Evolutionary conservation across 345 rosid species (phyloP).

Genomic region (Fremontodendron californicum): DNA sequence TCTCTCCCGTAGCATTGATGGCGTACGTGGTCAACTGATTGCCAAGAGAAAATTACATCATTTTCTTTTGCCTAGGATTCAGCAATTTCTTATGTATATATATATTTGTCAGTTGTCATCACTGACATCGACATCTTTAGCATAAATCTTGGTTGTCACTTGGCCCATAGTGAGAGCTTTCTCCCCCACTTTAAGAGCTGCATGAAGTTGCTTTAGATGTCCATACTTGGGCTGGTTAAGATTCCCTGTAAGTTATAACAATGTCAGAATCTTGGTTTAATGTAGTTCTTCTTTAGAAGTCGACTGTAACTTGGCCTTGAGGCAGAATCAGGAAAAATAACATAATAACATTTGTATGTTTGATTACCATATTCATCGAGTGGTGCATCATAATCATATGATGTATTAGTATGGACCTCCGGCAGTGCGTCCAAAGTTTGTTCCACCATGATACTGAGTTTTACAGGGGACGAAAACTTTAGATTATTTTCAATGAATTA

Average conservation of each 20-base stretch:
- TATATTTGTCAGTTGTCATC: not conserved
- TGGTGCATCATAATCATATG: slow-evolving; percentile 58
- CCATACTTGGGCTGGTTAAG: slow-evolving; percentile 74
- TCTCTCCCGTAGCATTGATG: slow-evolving; percentile 24
- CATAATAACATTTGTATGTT: not conserved
- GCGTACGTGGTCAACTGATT: slow-evolving; percentile 36
- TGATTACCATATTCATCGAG: slow-evolving; percentile 45
- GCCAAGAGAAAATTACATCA: not conserved
- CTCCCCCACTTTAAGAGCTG: slow-evolving; percentile 46
- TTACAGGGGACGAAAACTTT: not conserved
- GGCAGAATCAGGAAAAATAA: too few species aligned
- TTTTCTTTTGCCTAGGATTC: not conserved
- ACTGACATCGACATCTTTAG: not conserved
- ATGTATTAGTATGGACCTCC: slow-evolving; percentile 64
- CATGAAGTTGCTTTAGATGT: slow-evolving; percentile 63
- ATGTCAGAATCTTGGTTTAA: not conserved
- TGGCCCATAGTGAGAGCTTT: slow-evolving; percentile 45
- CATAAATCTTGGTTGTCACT: slow-evolving; percentile 20
- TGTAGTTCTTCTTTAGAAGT: too few species aligned
- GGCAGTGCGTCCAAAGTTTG: slow-evolving; percentile 50
- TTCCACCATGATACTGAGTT: slow-evolving; percentile 61
- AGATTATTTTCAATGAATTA: not conserved
- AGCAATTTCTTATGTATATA: not conserved
- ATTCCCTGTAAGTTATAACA: slow-evolving; percentile 55
- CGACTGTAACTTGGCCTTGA: not conserved